phyloP scores from a whole-genome alignment of 2,329 filamentous ascomycete species.

The Emergomyces pasteurianus region DNA sequence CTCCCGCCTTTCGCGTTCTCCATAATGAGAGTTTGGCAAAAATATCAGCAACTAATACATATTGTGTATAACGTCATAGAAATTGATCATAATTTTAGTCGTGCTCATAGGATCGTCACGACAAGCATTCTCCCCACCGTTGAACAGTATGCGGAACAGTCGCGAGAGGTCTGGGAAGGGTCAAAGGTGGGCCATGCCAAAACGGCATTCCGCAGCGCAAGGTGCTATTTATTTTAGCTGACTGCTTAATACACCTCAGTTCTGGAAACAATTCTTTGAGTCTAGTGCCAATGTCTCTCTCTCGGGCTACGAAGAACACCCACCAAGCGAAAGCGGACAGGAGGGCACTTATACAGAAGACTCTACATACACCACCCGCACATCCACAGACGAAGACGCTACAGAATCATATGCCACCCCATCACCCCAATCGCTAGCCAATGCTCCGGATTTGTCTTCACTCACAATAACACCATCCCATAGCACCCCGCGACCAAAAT shows the following conservation, averaged over 20 bases:
- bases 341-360: slow-evolving; percentile 43
- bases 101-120: slow-evolving; percentile 90
- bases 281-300: slow-evolving; percentile 94
- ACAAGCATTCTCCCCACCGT: slow-evolving; percentile 85
- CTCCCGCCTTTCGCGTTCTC: slow-evolving; percentile 6
- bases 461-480: slow-evolving; percentile 32
- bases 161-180: slow-evolving; percentile 87
- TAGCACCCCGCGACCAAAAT: slow-evolving; percentile 36
- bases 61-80: slow-evolving; percentile 42
- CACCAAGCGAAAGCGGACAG: slow-evolving; percentile 44
- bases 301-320: slow-evolving; percentile 80
- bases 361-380: slow-evolving; percentile 42
- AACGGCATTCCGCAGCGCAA: background rate
- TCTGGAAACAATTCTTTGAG: slow-evolving; percentile 99
- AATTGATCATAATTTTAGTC: slow-evolving; percentile 97
- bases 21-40: background rate
- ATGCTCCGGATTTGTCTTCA: slow-evolving; percentile 36
- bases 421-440: slow-evolving; percentile 24
- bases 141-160: slow-evolving; percentile 90
- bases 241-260: slow-evolving; percentile 40
- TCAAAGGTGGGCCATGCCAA: slow-evolving; percentile 56
- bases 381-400: slow-evolving; percentile 27
- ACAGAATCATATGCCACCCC: slow-evolving; percentile 32
- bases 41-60: slow-evolving; percentile 1
- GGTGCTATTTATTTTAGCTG: background rate